Conservation (phyloP, 2,329 filamentous ascomycete genomes). For the Penicillium sp. region DNA sequence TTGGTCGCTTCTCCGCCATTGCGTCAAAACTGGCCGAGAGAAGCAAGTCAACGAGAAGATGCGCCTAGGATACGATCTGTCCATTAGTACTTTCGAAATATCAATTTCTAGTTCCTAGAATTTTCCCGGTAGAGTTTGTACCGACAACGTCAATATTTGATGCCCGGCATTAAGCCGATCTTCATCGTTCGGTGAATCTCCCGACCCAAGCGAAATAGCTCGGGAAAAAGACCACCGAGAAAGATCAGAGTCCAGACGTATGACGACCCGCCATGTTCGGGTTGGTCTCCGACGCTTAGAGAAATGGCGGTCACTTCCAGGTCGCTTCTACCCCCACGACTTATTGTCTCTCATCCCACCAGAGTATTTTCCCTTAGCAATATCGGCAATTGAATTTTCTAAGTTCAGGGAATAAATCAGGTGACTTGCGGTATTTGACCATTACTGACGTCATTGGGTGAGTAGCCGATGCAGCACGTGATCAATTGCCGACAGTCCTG, state of each 20-base stretch:
- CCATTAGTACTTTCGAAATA: not conserved
- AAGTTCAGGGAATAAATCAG: not conserved
- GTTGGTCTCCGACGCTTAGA: conserved; percentile 1
- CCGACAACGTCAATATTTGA: not conserved
- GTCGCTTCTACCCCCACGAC: not conserved
- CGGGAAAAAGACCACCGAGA: conserved; percentile 13
- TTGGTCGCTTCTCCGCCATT: not conserved
- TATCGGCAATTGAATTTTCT: conserved; percentile 15
- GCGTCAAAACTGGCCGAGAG: not conserved
- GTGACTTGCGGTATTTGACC: not conserved
- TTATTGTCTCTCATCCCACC: not conserved
- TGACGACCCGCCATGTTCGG: not conserved
- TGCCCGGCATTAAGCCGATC: not conserved
- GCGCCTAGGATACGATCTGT: too few relatives aligned
- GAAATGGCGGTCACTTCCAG: not conserved
- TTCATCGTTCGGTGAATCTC: conserved; percentile 6
- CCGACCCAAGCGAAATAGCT: conserved; percentile 3
- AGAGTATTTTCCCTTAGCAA: not conserved
- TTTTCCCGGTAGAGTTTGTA: not conserved
- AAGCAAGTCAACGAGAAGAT: not conserved
- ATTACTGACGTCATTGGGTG: not conserved
- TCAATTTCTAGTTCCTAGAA: not conserved
- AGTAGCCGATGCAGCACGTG: conserved; percentile 1
- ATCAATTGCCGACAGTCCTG: conserved; percentile 6
- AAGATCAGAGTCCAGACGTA: not conserved